Conservation (phyloP, 1,284 basidiomycete species). For the Thelephora terrestris region DNA sequence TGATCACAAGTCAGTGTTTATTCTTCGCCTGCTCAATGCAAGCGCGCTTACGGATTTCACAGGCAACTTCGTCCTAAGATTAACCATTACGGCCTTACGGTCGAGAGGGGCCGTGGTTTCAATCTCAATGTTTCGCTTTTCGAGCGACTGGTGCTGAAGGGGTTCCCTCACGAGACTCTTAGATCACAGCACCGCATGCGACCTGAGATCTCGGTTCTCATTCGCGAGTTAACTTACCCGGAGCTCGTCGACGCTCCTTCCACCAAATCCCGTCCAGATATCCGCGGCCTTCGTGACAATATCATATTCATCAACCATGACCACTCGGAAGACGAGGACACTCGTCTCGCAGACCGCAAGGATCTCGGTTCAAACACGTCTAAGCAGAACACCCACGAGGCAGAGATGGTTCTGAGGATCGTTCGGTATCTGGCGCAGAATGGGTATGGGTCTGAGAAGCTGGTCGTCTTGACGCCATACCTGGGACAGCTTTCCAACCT, state of each 20-base stretch:
- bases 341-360: slow-evolving; percentile 28
- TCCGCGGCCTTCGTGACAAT: slow-evolving; percentile 45
- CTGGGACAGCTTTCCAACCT: slow-evolving; percentile 52
- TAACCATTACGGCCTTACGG: slow-evolving; percentile 48
- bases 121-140: slow-evolving; percentile 58
- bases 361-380: slow-evolving; percentile 41
- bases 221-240: slow-evolving; percentile 52
- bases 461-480: slow-evolving; percentile 59
- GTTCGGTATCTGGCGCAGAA: slow-evolving; percentile 55
- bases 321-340: slow-evolving; percentile 42
- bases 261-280: slow-evolving; percentile 36
- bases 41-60: not conserved
- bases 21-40: too few relatives aligned
- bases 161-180: slow-evolving; percentile 51
- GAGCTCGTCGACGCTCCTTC: slow-evolving; percentile 43
- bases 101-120: slow-evolving; percentile 55
- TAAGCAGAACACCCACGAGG: slow-evolving; percentile 51
- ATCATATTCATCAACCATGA: slow-evolving; percentile 50
- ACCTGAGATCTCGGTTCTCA: slow-evolving; percentile 52
- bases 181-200: slow-evolving; percentile 56
- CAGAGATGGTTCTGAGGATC: slow-evolving; percentile 52
- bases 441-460: slow-evolving; percentile 46
- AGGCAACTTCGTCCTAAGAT: slow-evolving; percentile 65
- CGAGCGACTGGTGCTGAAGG: slow-evolving; percentile 51
- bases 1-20: slow-evolving; percentile 37